Conservation (phyloP, 2,329 filamentous ascomycete species). For the Penicillium sp. region DNA sequence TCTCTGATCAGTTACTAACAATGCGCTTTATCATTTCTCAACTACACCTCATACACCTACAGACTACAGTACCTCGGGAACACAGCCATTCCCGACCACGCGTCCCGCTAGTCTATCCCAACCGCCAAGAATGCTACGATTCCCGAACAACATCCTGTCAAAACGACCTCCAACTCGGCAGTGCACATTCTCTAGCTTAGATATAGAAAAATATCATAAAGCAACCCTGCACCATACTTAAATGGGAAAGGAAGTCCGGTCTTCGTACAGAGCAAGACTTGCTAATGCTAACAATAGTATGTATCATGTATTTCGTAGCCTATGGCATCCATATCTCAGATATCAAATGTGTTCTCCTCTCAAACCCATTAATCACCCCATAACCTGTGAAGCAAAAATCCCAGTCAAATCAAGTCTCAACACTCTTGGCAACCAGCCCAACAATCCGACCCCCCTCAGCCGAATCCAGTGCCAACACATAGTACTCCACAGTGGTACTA, state of each 20-base stretch:
- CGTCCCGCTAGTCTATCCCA: slow-evolving; percentile 15
- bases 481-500: slow-evolving; percentile 71
- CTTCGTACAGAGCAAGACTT: background rate
- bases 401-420: slow-evolving; percentile 61
- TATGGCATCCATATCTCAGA: background rate
- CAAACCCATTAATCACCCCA: background rate
- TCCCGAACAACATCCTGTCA: slow-evolving; percentile 8
- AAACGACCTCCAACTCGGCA: background rate
- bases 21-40: background rate
- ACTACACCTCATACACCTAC: background rate
- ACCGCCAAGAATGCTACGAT: slow-evolving; percentile 13
- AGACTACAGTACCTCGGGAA: background rate
- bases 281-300: background rate
- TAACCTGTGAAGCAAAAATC: background rate
- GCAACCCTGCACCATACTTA: background rate
- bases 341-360: background rate
- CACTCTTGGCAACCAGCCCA: slow-evolving; percentile 72
- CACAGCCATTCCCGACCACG: slow-evolving; percentile 25
- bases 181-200: background rate
- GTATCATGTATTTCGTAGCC: background rate
- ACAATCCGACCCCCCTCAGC: slow-evolving; percentile 61
- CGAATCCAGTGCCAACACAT: slow-evolving; percentile 65
- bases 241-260: background rate
- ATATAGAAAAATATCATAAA: no score
- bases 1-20: no score